phyloP scores from a whole-genome alignment of 106 monocot genomes.

The Gastrodia elata region DNA sequence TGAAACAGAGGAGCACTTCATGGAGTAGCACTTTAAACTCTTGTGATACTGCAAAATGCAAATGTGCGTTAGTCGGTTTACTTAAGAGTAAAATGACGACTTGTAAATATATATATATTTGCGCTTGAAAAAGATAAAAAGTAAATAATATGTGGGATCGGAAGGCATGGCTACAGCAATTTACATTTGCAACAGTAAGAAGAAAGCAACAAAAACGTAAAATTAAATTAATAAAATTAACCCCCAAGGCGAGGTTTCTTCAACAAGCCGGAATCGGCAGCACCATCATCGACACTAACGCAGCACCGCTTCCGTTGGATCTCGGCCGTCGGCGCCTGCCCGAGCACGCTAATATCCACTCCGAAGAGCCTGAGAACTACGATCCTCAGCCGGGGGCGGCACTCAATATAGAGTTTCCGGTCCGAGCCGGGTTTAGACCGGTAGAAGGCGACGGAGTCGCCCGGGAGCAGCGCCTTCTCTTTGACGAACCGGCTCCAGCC shows the following conservation, averaged over 20 bases:
- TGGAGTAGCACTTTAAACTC: no score
- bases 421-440: slow-evolving; percentile 17
- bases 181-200: no score
- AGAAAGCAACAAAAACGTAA: no score
- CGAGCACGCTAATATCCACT: slow-evolving; percentile 32
- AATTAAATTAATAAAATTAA: no score
- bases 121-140: no score
- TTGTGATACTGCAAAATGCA: no score
- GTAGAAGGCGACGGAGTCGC: slow-evolving; percentile 43
- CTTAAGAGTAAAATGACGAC: no score
- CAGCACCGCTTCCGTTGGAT: neutral
- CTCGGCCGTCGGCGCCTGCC: neutral
- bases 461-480: slow-evolving; percentile 45
- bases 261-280: neutral
- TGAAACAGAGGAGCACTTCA: no score
- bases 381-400: slow-evolving; percentile 12
- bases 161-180: no score
- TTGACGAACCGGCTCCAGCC: slow-evolving; percentile 79
- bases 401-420: slow-evolving; percentile 38
- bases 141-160: no score
- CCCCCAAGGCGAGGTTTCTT: slow-evolving; percentile 6
- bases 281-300: neutral
- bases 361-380: slow-evolving; percentile 32
- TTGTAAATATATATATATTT: no score
- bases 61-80: no score